These are phyloP conservation scores for Salvia splendens DNA, from an alignment of 257 asterid species.

Conservation along the genomic window DNA sequence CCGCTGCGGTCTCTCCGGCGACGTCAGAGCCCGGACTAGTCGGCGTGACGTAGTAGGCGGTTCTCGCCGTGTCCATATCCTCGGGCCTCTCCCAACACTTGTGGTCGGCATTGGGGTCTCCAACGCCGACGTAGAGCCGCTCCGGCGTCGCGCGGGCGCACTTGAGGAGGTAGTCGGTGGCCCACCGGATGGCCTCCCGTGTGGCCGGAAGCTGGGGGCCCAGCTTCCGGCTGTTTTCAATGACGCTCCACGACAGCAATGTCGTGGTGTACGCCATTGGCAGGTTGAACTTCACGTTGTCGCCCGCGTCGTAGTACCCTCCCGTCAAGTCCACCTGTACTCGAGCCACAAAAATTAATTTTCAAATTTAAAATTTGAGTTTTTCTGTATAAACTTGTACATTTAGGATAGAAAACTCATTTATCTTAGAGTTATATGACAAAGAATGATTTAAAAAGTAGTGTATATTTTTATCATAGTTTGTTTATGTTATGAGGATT, in stretches of 20 bases:
- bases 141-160: constrained; percentile 75
- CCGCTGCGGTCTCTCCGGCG: constrained; percentile 91
- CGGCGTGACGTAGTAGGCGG: constrained; percentile 58
- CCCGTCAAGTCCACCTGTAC: constrained; percentile 67
- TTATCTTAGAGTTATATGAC: too few species aligned
- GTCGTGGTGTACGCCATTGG: constrained; percentile 93
- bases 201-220: constrained; percentile 52
- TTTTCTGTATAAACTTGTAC: too few species aligned
- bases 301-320: constrained; percentile 93
- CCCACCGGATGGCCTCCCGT: constrained; percentile 75
- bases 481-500: too few species aligned
- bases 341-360: too few species aligned
- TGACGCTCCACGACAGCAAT: constrained; percentile 75
- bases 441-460: too few species aligned
- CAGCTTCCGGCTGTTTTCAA: constrained; percentile 66
- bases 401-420: too few species aligned
- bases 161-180: constrained; percentile 78
- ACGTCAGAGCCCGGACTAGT: constrained; percentile 88
- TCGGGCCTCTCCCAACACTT: constrained; percentile 94
- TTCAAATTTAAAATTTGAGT: too few species aligned
- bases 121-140: constrained; percentile 81
- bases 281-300: constrained; percentile 82
- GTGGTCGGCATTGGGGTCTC: constrained; percentile 79
- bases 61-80: constrained; percentile 76
- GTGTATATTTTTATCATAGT: too few species aligned